Evolutionary conservation across 257 asterid species (phyloP).

Genomic region (Ballota nigra): DNA sequence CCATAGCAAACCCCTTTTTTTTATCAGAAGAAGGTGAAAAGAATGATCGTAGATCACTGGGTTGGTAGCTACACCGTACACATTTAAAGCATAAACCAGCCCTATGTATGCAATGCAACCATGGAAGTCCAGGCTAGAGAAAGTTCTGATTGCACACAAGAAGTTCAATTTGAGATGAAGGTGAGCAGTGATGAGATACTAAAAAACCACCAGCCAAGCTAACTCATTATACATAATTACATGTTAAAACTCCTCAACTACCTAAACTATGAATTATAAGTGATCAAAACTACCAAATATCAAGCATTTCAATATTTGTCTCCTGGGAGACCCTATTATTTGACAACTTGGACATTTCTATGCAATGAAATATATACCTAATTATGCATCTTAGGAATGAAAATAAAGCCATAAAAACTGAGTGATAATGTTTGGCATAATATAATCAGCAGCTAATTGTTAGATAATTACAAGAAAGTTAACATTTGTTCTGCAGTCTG

Average conservation of each 20-base stretch:
- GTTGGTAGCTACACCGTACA: not conserved
- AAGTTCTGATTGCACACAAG: not conserved
- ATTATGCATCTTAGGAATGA: not conserved
- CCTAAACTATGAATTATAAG: not conserved
- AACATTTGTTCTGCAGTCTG: not conserved
- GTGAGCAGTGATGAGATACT: not conserved
- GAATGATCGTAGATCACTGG: conserved; percentile 3
- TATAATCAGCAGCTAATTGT: not conserved
- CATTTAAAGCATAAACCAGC: not conserved
- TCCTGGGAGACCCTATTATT: conserved; percentile 10
- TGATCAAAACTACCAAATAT: not conserved
- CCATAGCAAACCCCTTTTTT: not conserved
- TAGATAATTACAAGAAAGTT: not conserved
- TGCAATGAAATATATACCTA: not conserved
- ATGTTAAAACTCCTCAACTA: not conserved
- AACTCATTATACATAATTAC: not conserved
- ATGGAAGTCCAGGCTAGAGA: conserved; percentile 1
- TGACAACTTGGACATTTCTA: not conserved
- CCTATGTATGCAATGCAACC: not conserved
- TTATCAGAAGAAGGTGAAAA: conserved; percentile 4
- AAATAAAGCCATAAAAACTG: not conserved
- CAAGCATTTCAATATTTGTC: not conserved
- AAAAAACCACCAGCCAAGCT: not conserved
- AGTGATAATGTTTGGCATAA: not conserved
- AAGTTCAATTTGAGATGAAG: conserved; percentile 8